Evolutionary conservation across 2,329 filamentous ascomycete species (phyloP).

Genomic region (Penicillium vulpinum): DNA sequence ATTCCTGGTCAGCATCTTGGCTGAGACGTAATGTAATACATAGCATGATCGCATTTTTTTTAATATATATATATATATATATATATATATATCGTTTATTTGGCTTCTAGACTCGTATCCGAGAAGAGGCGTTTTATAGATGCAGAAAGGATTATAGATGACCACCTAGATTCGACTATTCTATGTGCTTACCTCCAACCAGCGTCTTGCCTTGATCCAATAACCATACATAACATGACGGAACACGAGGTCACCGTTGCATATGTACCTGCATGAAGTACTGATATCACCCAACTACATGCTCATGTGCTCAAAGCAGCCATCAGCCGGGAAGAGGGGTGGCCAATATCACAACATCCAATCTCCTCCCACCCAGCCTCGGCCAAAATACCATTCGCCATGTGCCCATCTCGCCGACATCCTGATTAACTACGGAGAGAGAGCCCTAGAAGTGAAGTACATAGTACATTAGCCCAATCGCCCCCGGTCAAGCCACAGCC

Average conservation of each 20-base stretch:
- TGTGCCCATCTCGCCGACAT: neutral
- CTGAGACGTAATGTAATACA: neutral
- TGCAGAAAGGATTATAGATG: no score
- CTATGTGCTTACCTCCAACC: neutral
- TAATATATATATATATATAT: neutral
- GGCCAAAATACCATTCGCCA: neutral
- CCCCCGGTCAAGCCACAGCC: neutral
- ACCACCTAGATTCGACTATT: neutral
- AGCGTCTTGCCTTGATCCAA: neutral
- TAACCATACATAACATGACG: neutral
- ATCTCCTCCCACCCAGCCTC: neutral
- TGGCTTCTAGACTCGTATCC: neutral
- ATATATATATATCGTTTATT: neutral
- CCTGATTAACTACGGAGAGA: neutral
- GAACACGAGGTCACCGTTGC: neutral
- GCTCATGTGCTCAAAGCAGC: neutral
- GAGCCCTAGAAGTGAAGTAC: neutral
- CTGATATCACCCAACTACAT: neutral
- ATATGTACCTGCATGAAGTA: constrained; percentile 4
- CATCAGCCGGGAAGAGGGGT: neutral
- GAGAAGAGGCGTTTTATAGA: no score
- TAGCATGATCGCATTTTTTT: neutral
- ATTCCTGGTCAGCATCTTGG: neutral
- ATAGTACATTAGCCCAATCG: neutral
- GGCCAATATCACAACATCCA: neutral